Base-by-base conservation (phyloP, 352 stramenopile genomes). In the Plasmopara halstedii region DNA sequence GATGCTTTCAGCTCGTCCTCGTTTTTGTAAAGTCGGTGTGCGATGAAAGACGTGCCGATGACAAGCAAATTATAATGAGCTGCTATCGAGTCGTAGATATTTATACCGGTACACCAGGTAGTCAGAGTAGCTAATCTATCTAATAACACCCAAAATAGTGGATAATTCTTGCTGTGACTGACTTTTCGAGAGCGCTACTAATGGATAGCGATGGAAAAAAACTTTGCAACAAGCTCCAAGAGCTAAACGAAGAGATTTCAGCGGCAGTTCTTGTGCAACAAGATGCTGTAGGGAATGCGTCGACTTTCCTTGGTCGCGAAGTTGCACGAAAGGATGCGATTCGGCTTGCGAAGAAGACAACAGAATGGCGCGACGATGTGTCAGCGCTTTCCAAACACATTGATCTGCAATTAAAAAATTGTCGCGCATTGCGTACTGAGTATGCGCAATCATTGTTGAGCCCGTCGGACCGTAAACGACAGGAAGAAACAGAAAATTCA, bases 1-100 rank as follows among this genome's bases (percentile, higher is more conserved):
- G 77, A 88, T 64, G 72, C 73, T 38, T 94, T 94, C 63, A 90
- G 79, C 60, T 88, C 82, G 34, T 90, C 82, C 42, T 88, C 79
- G 36, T 94, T 91, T 78, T 78, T 91, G 70, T 90, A 73, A 75
- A 44, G 41, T 37, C 33, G 44, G 19, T 52, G 20, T 36, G 43
- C 50, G 35, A 9, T 43, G 56, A 42, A 48, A 57, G 49, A 33
- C 40, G 41, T 56, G 53, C 44, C 37, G 43, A 62, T 26, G 43
- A 55, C 25, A 37, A 57, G 55, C 48, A 54, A 54, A 33, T 54
- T 59, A 54, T 58, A 50, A 42, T 48, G 46, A 54, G 54, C 41
- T 64, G 48, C 50, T 29, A 45, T 56, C 46, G 29, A 27, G 23
- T 29, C 25, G 25, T 29, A 53, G 63, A 59, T 73, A 73, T 73